phyloP scores from a whole-genome alignment of 2,329 filamentous ascomycete species.

The Aureobasidium zeae region DNA sequence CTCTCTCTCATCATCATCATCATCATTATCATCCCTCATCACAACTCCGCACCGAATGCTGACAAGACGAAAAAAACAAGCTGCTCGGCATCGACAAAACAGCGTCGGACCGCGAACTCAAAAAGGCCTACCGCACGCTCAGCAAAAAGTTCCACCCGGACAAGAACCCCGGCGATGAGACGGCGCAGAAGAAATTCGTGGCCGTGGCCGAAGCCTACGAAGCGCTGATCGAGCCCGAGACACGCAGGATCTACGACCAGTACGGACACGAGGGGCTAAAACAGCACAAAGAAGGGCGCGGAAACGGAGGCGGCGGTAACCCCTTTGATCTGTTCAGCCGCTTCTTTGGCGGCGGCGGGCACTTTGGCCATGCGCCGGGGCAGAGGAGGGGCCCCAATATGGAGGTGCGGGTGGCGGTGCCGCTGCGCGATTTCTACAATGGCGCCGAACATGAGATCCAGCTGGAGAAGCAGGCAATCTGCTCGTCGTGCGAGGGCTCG shows the following conservation, averaged over 20 bases:
- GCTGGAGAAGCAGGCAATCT: slow-evolving; percentile 91
- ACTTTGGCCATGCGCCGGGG: slow-evolving; percentile 61
- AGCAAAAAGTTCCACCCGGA: slow-evolving; percentile 97
- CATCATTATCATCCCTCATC: too few species aligned
- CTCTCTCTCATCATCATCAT: too few species aligned
- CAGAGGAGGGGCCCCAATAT: slow-evolving; percentile 79
- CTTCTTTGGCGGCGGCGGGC: slow-evolving; percentile 88
- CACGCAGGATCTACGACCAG: slow-evolving; percentile 84
- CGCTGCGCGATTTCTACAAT: slow-evolving; percentile 86
- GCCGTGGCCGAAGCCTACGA: slow-evolving; percentile 94
- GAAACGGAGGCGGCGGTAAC: slow-evolving; percentile 53
- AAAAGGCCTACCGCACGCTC: slow-evolving; percentile 81
- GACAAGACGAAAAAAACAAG: slow-evolving; percentile 40
- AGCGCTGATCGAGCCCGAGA: slow-evolving; percentile 67
- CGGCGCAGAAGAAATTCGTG: slow-evolving; percentile 84
- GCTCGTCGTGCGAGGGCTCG: slow-evolving; percentile 78
- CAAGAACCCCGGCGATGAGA: slow-evolving; percentile 82
- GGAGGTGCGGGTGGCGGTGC: slow-evolving; percentile 71
- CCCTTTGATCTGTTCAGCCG: slow-evolving; percentile 93
- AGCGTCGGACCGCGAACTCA: slow-evolving; percentile 80
- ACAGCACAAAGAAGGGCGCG: slow-evolving; percentile 66
- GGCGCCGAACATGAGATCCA: slow-evolving; percentile 78
- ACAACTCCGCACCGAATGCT: background rate
- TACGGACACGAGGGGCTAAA: slow-evolving; percentile 87
- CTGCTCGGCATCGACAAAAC: slow-evolving; percentile 70